These are phyloP conservation scores for Clarireedia monteithiana DNA, from an alignment of 2,329 filamentous ascomycete genomes.

Conservation along the genomic window DNA sequence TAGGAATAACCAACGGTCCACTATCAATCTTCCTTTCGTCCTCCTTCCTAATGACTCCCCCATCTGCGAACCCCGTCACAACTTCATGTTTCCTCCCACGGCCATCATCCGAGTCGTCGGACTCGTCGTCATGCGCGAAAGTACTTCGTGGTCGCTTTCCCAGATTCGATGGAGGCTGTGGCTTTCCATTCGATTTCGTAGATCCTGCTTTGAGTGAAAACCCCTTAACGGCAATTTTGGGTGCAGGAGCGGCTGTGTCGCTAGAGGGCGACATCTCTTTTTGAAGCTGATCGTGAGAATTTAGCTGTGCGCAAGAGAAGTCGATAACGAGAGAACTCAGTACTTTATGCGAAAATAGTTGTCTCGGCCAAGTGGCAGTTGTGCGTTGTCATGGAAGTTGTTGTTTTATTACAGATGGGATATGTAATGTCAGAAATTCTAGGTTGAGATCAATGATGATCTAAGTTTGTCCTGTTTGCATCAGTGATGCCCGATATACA, in stretches of 20 bases:
- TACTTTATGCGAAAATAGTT: neutral
- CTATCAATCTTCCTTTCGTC: slow-evolving; percentile 25
- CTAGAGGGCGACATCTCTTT: slow-evolving; percentile 21
- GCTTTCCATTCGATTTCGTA: slow-evolving; percentile 23
- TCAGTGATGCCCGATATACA: no score
- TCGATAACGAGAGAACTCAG: neutral
- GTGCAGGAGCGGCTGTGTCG: slow-evolving; percentile 16
- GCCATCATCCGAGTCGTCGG: slow-evolving; percentile 39
- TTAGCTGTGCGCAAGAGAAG: neutral
- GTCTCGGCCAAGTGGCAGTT: neutral
- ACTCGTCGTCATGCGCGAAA: slow-evolving; percentile 52
- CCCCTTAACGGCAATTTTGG: slow-evolving; percentile 30
- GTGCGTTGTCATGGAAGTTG: no score
- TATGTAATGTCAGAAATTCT: no score
- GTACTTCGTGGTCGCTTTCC: slow-evolving; percentile 36
- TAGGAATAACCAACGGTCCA: slow-evolving; percentile 47
- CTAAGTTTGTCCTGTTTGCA: no score
- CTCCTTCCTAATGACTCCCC: slow-evolving; percentile 34
- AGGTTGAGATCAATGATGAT: no score
- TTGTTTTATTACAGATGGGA: no score
- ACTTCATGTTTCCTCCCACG: slow-evolving; percentile 33
- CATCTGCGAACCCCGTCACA: slow-evolving; percentile 43
- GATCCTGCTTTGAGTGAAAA: slow-evolving; percentile 31
- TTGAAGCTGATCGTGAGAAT: neutral
- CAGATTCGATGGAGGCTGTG: slow-evolving; percentile 24